phyloP scores from a whole-genome alignment of 2,329 filamentous ascomycete species.

The Chalaropsis thielavioides region DNA sequence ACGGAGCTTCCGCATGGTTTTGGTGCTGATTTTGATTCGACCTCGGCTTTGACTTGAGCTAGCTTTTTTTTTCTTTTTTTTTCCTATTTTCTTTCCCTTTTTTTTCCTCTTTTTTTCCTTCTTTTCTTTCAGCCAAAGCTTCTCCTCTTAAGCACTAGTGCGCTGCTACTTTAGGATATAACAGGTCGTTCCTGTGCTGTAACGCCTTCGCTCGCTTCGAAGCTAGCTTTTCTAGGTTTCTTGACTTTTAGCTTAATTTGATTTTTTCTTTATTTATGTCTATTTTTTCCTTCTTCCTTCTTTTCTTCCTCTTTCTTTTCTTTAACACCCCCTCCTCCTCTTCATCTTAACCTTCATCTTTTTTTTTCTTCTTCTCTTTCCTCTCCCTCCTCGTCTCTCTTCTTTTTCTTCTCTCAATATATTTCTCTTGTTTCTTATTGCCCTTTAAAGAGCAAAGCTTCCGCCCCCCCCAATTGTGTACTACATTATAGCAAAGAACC shows the following conservation, averaged over 20 bases:
- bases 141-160: constrained; percentile 5
- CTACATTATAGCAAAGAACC: not conserved
- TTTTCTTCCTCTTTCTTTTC: not conserved
- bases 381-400: not conserved
- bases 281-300: not conserved
- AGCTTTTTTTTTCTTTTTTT: not conserved
- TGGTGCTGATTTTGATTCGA: not conserved
- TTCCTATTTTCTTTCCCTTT: not conserved
- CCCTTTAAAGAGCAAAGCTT: not conserved
- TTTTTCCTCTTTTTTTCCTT: not conserved
- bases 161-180: constrained; percentile 4
- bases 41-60: not conserved
- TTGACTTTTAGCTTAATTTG: not conserved
- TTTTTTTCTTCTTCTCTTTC: not conserved
- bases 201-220: not conserved
- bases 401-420: not conserved
- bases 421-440: constrained; percentile 5
- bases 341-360: not conserved
- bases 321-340: not conserved
- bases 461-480: not conserved
- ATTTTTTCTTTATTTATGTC: not conserved
- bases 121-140: not conserved
- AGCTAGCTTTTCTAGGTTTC: not conserved
- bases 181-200: not conserved
- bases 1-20: not conserved